These are phyloP conservation scores for Yamadazyma sp. DNA, from an alignment of 1,139 yeast species.

Conservation along the genomic window DNA sequence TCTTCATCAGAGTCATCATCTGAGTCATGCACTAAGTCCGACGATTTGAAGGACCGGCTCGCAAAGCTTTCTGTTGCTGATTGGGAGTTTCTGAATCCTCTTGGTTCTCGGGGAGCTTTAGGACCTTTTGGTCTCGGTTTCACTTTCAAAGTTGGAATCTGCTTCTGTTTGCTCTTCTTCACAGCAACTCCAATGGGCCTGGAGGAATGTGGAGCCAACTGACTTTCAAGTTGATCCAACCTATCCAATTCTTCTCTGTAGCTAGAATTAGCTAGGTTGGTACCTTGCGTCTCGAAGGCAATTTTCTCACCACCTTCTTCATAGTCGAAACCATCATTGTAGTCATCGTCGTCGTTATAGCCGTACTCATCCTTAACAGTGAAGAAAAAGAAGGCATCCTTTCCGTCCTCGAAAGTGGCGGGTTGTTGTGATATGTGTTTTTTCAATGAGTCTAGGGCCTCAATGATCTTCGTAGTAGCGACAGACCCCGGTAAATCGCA, in stretches of 20 bases:
- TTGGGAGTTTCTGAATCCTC: slow-evolving; percentile 11
- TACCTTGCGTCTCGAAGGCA: slow-evolving; percentile 33
- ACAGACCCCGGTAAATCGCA: slow-evolving; percentile 27
- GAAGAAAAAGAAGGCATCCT: slow-evolving; percentile 37
- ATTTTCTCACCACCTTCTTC: slow-evolving; percentile 26
- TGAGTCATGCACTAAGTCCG: slow-evolving; percentile 59
- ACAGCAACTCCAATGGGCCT: slow-evolving; percentile 15
- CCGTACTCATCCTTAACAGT: slow-evolving; percentile 26
- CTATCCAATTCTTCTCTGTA: slow-evolving; percentile 29
- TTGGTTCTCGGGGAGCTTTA: slow-evolving; percentile 7
- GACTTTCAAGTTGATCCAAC: slow-evolving; percentile 34
- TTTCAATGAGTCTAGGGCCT: slow-evolving; percentile 25
- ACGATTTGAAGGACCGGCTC: slow-evolving; percentile 31
- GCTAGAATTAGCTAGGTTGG: slow-evolving; percentile 15
- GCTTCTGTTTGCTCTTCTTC: slow-evolving; percentile 10
- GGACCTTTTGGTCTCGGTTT: slow-evolving; percentile 6
- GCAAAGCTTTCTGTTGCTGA: slow-evolving; percentile 20
- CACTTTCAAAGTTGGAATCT: too few species aligned
- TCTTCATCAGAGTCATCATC: slow-evolving; percentile 72
- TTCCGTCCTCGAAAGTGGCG: slow-evolving; percentile 41
- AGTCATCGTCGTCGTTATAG: slow-evolving; percentile 19
- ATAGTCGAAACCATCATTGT: slow-evolving; percentile 19
- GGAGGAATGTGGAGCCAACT: slow-evolving; percentile 6
- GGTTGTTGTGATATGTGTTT: slow-evolving; percentile 36
- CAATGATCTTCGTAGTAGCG: slow-evolving; percentile 20